These are phyloP conservation scores for Elsinoe australis DNA, from an alignment of 2,329 filamentous ascomycete species.

Conservation along the genomic window DNA sequence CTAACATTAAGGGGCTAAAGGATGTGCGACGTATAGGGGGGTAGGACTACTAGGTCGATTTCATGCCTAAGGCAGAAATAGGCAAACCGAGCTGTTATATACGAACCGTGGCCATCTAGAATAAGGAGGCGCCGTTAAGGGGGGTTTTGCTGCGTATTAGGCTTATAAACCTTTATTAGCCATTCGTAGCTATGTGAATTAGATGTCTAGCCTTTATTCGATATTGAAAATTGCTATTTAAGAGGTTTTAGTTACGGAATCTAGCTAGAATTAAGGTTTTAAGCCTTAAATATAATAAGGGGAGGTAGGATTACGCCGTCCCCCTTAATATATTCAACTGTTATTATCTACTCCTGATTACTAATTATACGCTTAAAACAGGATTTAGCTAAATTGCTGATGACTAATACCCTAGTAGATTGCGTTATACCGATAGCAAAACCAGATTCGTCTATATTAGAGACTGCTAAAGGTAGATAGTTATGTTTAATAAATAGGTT, in stretches of 20 bases:
- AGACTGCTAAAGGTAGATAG: background rate
- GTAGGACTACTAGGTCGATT: slow-evolving; percentile 9
- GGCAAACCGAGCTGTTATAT: slow-evolving; percentile 10
- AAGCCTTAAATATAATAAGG: background rate
- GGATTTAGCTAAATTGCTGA: background rate
- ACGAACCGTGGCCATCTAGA: background rate
- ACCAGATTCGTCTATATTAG: background rate
- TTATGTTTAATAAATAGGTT: background rate
- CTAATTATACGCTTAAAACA: background rate
- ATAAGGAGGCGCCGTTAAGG: background rate
- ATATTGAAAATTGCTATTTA: background rate
- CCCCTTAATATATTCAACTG: background rate
- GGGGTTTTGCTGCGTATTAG: background rate
- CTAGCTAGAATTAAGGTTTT: background rate
- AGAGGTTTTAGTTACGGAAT: background rate
- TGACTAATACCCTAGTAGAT: background rate
- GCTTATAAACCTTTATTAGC: background rate
- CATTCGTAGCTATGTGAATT: background rate
- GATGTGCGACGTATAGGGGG: background rate
- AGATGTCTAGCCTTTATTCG: slow-evolving; percentile 4
- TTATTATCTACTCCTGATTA: background rate
- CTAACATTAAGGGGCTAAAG: slow-evolving; percentile 9
- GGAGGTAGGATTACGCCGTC: background rate
- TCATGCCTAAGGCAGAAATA: background rate
- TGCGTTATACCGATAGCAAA: background rate